Percentiles rank a stretch among this genome's conserved stretches.
These are phyloP conservation scores for Artemisia princeps DNA, from an alignment of 140 eudicot species.

Conservation along the genomic window DNA sequence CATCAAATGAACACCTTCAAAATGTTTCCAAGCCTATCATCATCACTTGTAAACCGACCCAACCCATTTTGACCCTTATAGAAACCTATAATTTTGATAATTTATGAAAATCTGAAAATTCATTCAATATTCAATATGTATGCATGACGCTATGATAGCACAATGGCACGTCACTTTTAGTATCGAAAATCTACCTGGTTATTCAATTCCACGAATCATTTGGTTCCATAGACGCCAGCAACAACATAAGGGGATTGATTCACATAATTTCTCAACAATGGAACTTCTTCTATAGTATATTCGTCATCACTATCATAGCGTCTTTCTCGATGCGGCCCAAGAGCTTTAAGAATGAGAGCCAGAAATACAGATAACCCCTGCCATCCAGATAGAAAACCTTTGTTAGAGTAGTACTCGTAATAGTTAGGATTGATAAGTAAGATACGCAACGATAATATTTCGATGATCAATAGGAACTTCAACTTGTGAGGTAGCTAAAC, in stretches of 20 bases:
- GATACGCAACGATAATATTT: too few species aligned
- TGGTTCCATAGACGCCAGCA: constrained; percentile 45
- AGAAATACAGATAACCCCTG: constrained; percentile 65
- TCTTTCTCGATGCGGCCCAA: constrained; percentile 61
- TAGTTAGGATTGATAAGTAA: too few species aligned
- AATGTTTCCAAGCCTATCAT: too few species aligned
- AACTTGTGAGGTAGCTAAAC: too few species aligned
- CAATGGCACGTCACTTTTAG: background rate
- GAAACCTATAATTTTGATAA: too few species aligned
- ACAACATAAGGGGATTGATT: constrained; percentile 57
- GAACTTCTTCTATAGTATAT: constrained; percentile 56
- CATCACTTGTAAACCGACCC: too few species aligned
- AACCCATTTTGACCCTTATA: too few species aligned
- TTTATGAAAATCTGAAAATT: too few species aligned
- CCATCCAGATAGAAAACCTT: constrained; percentile 14
- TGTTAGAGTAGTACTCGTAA: too few species aligned
- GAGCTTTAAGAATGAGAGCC: constrained; percentile 74
- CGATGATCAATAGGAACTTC: too few species aligned
- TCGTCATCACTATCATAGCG: constrained; percentile 81
- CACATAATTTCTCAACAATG: constrained; percentile 61
- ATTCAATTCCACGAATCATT: constrained; percentile 41
- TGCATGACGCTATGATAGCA: background rate
- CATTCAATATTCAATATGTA: background rate
- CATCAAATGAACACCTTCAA: too few species aligned
- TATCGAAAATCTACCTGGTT: constrained; percentile 29